Percentiles rank a stretch among this genome's conserved stretches.
These are phyloP conservation scores for Lasiosphaeriaceae sp. DNA, from an alignment of 495 filamentous ascomycete species.

Conservation along the genomic window DNA sequence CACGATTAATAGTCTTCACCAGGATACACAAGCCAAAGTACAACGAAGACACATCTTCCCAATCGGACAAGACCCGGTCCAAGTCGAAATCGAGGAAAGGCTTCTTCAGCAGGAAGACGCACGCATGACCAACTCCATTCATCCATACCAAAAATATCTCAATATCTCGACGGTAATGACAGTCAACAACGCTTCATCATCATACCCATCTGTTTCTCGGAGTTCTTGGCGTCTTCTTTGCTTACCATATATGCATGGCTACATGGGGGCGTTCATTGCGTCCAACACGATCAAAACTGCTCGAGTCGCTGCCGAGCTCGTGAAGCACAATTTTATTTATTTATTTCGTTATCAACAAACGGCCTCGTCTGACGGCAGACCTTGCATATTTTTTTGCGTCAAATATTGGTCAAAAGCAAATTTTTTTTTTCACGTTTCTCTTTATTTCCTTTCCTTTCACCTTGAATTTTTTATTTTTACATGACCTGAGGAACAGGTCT, in stretches of 20 bases:
- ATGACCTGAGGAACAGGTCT: neutral
- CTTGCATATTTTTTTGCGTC: too few species aligned
- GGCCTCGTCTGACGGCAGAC: too few species aligned
- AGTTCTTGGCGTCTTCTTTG: neutral
- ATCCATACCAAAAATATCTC: neutral
- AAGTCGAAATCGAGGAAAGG: constrained; percentile 44
- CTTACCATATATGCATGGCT: neutral
- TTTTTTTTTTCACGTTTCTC: too few species aligned
- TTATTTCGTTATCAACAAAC: too few species aligned
- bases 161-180: constrained; percentile 6
- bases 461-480: neutral
- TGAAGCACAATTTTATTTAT: too few species aligned
- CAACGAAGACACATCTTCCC: constrained; percentile 51
- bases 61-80: constrained; percentile 32
- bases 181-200: neutral
- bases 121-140: neutral
- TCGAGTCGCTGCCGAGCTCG: neutral
- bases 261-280: neutral
- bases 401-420: too few species aligned
- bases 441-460: neutral
- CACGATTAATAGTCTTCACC: neutral
- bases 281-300: neutral
- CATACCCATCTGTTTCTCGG: neutral
- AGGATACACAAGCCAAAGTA: constrained; percentile 97
- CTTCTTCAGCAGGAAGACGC: constrained; percentile 38